Conservation (phyloP, 768 basidiomycete species). For the Boletus subparvulus region DNA sequence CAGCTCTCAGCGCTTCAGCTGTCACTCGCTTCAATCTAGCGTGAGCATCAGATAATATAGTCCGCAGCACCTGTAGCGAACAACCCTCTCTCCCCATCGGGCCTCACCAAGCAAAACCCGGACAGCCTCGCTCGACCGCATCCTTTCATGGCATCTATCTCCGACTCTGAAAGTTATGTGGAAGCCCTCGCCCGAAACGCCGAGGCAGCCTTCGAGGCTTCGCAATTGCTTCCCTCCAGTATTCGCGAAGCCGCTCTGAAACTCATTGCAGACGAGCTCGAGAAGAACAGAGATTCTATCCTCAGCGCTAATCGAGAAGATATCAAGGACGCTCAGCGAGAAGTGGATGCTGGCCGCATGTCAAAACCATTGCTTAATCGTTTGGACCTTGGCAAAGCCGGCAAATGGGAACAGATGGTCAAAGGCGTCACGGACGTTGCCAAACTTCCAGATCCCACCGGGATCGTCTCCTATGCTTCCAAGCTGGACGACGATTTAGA, state of each 20-base stretch:
- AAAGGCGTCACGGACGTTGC: constrained; percentile 89
- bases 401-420: constrained; percentile 95
- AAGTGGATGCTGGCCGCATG: constrained; percentile 83
- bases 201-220: constrained; percentile 80
- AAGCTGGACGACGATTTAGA: constrained; percentile 85
- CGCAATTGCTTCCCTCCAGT: constrained; percentile 70
- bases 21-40: too few species aligned
- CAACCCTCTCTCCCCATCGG: too few species aligned
- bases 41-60: too few species aligned
- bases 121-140: not conserved
- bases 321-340: constrained; percentile 72
- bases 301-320: constrained; percentile 81
- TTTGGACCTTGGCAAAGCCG: constrained; percentile 71
- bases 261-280: constrained; percentile 67
- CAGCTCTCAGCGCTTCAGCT: too few species aligned
- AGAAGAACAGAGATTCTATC: constrained; percentile 62
- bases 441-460: constrained; percentile 81
- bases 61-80: too few species aligned
- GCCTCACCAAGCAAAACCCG: too few species aligned
- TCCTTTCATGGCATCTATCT: constrained; percentile 10
- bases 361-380: constrained; percentile 81
- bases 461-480: constrained; percentile 83
- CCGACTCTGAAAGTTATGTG: constrained; percentile 28
- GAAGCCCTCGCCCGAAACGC: constrained; percentile 73
- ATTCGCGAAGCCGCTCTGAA: constrained; percentile 73